Percentiles rank a stretch among this genome's conserved stretches.
Conservation (phyloP, 257 asterid genomes). For the Solanum chmielewskii region DNA sequence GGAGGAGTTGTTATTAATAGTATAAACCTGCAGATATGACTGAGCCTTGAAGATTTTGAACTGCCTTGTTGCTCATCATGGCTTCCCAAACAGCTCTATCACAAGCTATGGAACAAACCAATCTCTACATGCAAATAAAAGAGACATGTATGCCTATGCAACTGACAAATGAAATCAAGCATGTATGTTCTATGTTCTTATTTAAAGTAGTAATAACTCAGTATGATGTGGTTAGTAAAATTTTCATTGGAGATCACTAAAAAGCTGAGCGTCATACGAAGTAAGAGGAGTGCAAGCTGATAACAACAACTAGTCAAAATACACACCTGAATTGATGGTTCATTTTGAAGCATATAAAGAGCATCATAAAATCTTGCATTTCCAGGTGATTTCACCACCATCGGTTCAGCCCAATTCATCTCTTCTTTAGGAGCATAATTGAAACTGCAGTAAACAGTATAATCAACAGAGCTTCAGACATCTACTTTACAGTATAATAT, state of each 20-base stretch:
- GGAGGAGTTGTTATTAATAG: background rate
- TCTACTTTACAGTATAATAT: background rate
- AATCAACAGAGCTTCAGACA: background rate
- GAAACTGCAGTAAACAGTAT: constrained; percentile 19
- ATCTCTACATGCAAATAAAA: constrained; percentile 19
- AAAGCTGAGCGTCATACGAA: background rate
- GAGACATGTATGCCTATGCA: background rate
- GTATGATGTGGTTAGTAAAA: background rate
- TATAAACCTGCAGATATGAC: constrained; percentile 31
- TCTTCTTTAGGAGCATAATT: constrained; percentile 13
- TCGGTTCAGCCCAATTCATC: constrained; percentile 5
- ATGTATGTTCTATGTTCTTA: background rate
- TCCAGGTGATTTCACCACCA: constrained; percentile 27
- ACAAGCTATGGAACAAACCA: constrained; percentile 41
- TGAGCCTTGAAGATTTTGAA: constrained; percentile 31
- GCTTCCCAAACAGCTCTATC: constrained; percentile 67
- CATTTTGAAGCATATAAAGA: constrained; percentile 33
- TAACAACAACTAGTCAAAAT: background rate
- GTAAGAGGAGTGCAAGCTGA: background rate
- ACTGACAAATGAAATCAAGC: background rate
- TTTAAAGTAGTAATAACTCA: background rate
- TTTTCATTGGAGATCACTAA: background rate
- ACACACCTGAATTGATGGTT: constrained; percentile 41
- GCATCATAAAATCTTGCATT: constrained; percentile 33
- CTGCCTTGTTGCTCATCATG: constrained; percentile 33